Evolutionary conservation across 257 asterid species (phyloP), one percentile per base, ranked within the genome.

Genomic region (Nicotiana sylvestris): DNA sequence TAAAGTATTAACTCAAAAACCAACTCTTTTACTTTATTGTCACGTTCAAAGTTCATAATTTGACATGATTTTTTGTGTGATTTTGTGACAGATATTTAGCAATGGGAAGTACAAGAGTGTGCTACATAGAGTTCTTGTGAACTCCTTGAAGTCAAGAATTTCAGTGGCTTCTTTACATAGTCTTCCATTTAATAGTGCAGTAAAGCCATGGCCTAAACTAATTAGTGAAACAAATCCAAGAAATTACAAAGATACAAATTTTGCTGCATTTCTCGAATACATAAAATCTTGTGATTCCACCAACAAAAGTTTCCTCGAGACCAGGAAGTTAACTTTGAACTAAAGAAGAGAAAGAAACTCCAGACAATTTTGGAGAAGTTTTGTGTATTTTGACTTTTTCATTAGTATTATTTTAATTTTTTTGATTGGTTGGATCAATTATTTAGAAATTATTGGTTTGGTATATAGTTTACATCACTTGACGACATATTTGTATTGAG

Each of bases 141-240:
- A 95, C 35, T 84, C 95, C 3, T 82, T 4, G 8, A 87, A 87
- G 66, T 49, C 83, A 37, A 80, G 99, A 62, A 86, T 91, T 15
- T 95, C 98, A 12, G 94, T 92, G 83, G 99, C 98, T 30, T 93
- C 97, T 4, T 67, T 95, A 80, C 98, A 91, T 37, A 93, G 97
- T 82, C 77, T 95, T 13, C 96, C 99, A 2, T 85, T 87, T 64
- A 80, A 92, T 2, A 87, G 87, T 83, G 89, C 81, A 9, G 93
- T 95, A 64, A 86, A 88, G 9, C 98, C 99, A 2, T 88, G 90
- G 4, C 85, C 86, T 4, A 81, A 69, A 81, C 93, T 95, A 21
- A 81, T 92, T 2, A 87, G 82, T 3, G 88, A 89, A 43, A 12
- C 87, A 16, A 91, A 88, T 76, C 97, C 97, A 5, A 89, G 90